Percentiles rank a stretch among this genome's conserved stretches.
Evolutionary conservation across 129 eudicot species (phyloP).

Genomic region (Flaveria robusta): DNA sequence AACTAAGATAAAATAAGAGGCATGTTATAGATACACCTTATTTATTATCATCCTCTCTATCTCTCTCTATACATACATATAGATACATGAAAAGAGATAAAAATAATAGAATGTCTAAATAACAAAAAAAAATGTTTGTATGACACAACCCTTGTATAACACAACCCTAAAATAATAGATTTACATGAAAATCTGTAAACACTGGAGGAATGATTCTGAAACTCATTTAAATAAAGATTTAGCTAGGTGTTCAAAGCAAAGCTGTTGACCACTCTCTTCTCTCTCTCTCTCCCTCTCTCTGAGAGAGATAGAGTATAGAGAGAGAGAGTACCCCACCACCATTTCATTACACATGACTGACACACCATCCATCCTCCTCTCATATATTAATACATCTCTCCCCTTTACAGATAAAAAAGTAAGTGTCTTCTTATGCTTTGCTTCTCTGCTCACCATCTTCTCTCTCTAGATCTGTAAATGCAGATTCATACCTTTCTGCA

Average conservation of each 20-base stretch:
- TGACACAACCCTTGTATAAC: too few relatives aligned
- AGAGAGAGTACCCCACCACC: background rate
- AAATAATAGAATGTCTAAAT: too few relatives aligned
- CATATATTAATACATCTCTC: conserved; percentile 2
- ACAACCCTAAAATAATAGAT: background rate
- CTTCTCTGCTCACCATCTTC: conserved; percentile 24
- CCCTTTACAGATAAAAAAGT: conserved; percentile 39
- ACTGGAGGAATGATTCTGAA: conserved; percentile 2
- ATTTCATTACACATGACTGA: conserved; percentile 6
- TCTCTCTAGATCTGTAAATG: conserved; percentile 38
- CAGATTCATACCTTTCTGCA: conserved; percentile 18
- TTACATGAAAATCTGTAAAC: background rate
- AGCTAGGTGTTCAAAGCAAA: conserved; percentile 28
- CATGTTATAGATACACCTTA: too few relatives aligned
- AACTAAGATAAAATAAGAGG: background rate
- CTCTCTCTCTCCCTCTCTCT: too few relatives aligned
- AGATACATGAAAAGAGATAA: too few relatives aligned
- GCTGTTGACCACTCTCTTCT: conserved; percentile 14
- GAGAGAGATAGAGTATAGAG: too few relatives aligned
- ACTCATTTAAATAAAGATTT: background rate
- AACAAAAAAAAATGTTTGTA: too few relatives aligned
- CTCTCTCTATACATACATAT: too few relatives aligned
- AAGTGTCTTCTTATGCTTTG: conserved; percentile 14
- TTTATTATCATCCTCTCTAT: too few relatives aligned
- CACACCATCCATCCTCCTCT: background rate